Evolutionary conservation across 805 yeast genomes (phyloP).

Genomic region (Barnettozyma wickerhamii): DNA sequence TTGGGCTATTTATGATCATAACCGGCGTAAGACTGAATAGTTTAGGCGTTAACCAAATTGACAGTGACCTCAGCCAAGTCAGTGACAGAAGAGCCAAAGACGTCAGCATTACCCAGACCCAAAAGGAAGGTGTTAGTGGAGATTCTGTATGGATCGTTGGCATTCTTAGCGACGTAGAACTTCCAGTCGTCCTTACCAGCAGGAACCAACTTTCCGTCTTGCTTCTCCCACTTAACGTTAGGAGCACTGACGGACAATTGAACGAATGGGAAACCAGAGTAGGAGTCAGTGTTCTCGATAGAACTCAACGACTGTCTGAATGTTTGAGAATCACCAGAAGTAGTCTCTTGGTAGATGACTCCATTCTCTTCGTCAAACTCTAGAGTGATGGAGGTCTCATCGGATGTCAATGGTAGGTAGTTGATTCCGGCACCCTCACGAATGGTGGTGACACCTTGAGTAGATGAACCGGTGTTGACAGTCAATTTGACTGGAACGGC

Average conservation of each 20-base stretch:
- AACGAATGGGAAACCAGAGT: conserved; percentile 14
- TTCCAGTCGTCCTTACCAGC: conserved; percentile 25
- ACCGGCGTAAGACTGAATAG: too few species aligned
- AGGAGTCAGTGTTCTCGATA: neutral
- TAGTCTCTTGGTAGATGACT: conserved; percentile 6
- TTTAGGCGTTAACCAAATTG: neutral
- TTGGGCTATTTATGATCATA: too few species aligned
- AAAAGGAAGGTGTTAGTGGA: conserved; percentile 29
- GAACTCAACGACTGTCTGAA: conserved; percentile 10
- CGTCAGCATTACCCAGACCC: conserved; percentile 7
- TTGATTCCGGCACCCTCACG: conserved; percentile 22
- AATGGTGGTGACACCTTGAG: neutral
- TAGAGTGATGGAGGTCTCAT: conserved; percentile 6
- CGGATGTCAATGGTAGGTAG: conserved; percentile 12
- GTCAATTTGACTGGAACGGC: conserved; percentile 1
- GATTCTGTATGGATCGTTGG: conserved; percentile 39
- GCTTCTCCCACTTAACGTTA: conserved; percentile 11
- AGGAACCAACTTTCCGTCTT: conserved; percentile 22
- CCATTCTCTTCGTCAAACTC: conserved; percentile 8
- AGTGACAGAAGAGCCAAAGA: neutral
- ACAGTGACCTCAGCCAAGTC: neutral
- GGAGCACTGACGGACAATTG: conserved; percentile 10
- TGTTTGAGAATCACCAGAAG: neutral
- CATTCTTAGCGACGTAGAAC: conserved; percentile 41
- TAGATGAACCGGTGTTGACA: neutral